These are phyloP conservation scores for Trametes villosa DNA, from an alignment of 768 basidiomycete species.

Conservation along the genomic window DNA sequence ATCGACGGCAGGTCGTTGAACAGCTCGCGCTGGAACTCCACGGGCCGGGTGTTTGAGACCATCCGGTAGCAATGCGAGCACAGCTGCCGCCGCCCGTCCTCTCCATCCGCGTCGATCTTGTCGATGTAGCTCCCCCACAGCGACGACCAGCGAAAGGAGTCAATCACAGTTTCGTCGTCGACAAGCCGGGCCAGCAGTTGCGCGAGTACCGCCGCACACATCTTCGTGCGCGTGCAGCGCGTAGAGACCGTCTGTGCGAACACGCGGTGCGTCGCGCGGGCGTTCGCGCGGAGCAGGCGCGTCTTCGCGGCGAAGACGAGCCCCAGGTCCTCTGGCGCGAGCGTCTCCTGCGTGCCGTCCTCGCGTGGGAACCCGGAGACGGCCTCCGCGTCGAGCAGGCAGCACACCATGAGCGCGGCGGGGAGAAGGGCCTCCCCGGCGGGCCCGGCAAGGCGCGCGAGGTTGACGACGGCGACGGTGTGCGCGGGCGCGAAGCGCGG, in stretches of 20 bases:
- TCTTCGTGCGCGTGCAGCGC: neutral
- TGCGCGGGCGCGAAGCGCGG: neutral
- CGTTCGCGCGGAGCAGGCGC: neutral
- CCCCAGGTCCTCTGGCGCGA: constrained; percentile 5
- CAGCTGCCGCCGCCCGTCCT: constrained; percentile 5
- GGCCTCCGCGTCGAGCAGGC: constrained; percentile 2
- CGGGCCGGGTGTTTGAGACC: neutral
- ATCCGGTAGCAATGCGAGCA: constrained; percentile 4
- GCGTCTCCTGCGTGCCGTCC: constrained; percentile 1
- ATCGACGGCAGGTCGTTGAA: constrained; percentile 1
- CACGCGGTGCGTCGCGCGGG: neutral
- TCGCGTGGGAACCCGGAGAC: neutral
- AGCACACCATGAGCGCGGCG: constrained; percentile 4
- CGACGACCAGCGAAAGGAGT: neutral
- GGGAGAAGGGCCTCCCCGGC: constrained; percentile 9
- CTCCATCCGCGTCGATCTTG: neutral
- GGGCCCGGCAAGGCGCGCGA: constrained; percentile 14
- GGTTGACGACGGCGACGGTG: constrained; percentile 7
- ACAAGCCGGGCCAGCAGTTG: neutral
- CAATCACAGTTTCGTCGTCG: constrained; percentile 1
- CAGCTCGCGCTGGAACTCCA: neutral
- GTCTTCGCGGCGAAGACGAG: neutral
- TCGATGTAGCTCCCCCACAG: neutral
- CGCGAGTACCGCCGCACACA: neutral
- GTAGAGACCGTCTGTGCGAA: neutral